Evolutionary conservation across 805 yeast genomes (phyloP).

Genomic region (Tetrapisispora fleetii): DNA sequence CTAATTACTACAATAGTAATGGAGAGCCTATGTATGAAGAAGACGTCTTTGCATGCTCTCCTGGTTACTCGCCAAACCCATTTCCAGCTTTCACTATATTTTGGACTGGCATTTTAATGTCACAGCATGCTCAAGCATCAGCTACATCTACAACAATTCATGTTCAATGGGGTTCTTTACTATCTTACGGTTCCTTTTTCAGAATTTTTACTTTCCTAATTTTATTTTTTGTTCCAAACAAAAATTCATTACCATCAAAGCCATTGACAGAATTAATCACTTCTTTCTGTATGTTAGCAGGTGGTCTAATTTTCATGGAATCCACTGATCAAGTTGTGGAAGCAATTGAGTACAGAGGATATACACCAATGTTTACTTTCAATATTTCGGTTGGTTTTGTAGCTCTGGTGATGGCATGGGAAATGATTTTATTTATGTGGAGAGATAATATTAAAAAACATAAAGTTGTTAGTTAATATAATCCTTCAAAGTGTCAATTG

Average conservation of each 20-base stretch:
- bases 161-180: slow-evolving; percentile 83
- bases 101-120: slow-evolving; percentile 96
- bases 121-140: slow-evolving; percentile 84
- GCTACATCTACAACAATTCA: slow-evolving; percentile 70
- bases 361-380: slow-evolving; percentile 82
- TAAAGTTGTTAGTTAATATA: not conserved
- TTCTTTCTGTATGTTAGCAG: slow-evolving; percentile 70
- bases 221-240: slow-evolving; percentile 36
- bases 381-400: slow-evolving; percentile 76
- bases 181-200: slow-evolving; percentile 74
- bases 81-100: slow-evolving; percentile 88
- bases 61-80: slow-evolving; percentile 86
- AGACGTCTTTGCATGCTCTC: slow-evolving; percentile 35
- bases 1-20: slow-evolving; percentile 7
- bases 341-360: slow-evolving; percentile 73
- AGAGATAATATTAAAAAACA: slow-evolving; percentile 37
- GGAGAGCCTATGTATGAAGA: slow-evolving; percentile 6
- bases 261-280: slow-evolving; percentile 84
- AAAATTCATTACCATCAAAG: slow-evolving; percentile 40
- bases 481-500: too few species aligned
- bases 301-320: slow-evolving; percentile 89
- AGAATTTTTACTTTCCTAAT: slow-evolving; percentile 56
- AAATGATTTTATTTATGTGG: slow-evolving; percentile 57
- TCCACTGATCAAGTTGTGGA: slow-evolving; percentile 78
- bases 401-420: slow-evolving; percentile 81